These are phyloP conservation scores for Plasmodium knowlesi DNA, from an alignment of 169 alveolate genomes.

Conservation along the genomic window DNA sequence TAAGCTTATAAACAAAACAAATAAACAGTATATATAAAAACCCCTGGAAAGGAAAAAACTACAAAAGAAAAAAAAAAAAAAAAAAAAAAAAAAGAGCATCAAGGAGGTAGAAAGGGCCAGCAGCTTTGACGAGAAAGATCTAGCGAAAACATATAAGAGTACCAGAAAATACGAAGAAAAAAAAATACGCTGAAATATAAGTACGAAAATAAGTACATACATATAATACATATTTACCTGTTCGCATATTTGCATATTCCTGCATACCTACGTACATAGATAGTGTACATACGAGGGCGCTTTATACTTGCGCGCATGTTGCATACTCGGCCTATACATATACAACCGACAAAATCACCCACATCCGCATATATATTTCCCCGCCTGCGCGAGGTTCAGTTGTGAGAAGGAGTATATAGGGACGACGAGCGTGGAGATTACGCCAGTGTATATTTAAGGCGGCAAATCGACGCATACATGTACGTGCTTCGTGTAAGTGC, in stretches of 20 bases:
- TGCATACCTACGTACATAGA: background rate
- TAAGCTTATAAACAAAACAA: background rate
- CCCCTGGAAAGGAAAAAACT: background rate
- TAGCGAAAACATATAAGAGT: background rate
- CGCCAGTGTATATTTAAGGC: background rate
- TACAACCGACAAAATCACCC: background rate
- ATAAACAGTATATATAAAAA: background rate
- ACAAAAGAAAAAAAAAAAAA: background rate
- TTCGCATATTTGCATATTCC: background rate
- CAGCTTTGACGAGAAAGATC: background rate
- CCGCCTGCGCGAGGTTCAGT: background rate
- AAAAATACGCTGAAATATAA: background rate
- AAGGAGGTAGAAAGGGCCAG: background rate
- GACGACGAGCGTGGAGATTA: background rate
- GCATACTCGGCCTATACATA: background rate
- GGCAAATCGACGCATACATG: background rate
- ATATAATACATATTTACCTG: background rate
- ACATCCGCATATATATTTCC: background rate
- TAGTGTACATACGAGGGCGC: background rate
- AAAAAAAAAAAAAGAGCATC: background rate
- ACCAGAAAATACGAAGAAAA: background rate
- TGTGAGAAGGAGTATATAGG: background rate
- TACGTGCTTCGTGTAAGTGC: background rate
- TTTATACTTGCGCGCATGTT: background rate
- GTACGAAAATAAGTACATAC: background rate